Conservation (phyloP, 2,329 filamentous ascomycete genomes). For the Lachnellula occidentalis region DNA sequence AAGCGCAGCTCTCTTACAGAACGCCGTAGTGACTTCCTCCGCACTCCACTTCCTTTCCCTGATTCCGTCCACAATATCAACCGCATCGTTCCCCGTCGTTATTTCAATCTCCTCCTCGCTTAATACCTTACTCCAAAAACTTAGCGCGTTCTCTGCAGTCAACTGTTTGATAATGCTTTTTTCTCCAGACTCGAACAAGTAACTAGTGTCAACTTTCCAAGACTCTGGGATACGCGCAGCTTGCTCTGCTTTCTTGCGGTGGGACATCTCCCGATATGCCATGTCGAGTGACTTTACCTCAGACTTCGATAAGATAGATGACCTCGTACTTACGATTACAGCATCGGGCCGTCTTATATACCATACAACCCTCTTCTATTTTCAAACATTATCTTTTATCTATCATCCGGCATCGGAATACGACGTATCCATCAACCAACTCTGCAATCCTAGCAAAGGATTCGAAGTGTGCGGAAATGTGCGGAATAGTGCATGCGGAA, state of each 20-base stretch:
- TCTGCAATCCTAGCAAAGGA: too few relatives aligned
- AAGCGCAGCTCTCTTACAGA: not conserved
- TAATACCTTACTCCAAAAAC: not conserved
- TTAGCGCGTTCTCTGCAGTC: not conserved
- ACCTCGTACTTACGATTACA: too few relatives aligned
- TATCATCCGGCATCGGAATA: too few relatives aligned
- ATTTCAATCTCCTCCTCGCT: not conserved
- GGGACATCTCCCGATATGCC: not conserved
- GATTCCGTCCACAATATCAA: not conserved
- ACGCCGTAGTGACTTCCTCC: not conserved
- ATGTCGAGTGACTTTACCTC: not conserved
- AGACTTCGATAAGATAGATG: too few relatives aligned
- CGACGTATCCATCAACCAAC: too few relatives aligned
- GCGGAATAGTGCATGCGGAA: too few relatives aligned
- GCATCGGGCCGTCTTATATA: too few relatives aligned
- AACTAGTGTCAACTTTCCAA: not conserved
- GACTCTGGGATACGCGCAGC: not conserved
- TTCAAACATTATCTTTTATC: too few relatives aligned
- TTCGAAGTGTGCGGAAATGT: too few relatives aligned
- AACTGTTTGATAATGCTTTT: not conserved
- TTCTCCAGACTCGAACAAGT: not conserved
- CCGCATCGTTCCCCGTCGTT: not conserved
- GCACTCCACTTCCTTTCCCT: not conserved
- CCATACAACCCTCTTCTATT: too few relatives aligned
- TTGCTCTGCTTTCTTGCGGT: not conserved